Evolutionary conservation across 768 basidiomycete species (phyloP).

Genomic region (Strobilomyces confusus): DNA sequence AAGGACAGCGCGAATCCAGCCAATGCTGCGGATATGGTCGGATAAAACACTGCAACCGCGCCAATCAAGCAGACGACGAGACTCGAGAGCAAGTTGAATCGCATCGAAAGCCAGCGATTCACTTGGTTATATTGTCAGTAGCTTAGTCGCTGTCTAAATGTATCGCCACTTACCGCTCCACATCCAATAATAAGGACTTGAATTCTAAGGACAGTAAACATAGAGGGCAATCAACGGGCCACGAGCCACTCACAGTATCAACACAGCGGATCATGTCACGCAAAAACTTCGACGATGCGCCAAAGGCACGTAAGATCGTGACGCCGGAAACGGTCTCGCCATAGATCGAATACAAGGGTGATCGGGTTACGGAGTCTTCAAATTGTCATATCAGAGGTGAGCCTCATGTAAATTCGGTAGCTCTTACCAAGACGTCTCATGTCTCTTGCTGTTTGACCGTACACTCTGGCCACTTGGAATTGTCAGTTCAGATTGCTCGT

Average conservation of each 20-base stretch:
- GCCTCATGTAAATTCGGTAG: neutral
- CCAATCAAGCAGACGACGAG: conserved; percentile 71
- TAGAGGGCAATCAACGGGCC: neutral
- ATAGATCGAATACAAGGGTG: conserved; percentile 45
- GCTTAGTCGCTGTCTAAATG: neutral
- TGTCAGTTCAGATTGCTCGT: conserved; percentile 5
- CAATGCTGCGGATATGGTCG: conserved; percentile 70
- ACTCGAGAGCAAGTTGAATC: conserved; percentile 80
- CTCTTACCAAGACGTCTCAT: conserved; percentile 70
- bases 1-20: conserved; percentile 89
- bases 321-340: conserved; percentile 50
- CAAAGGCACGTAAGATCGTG: conserved; percentile 72
- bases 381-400: neutral
- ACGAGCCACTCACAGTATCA: conserved; percentile 56
- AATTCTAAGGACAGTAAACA: conserved; percentile 34
- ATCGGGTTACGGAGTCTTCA: conserved; percentile 46
- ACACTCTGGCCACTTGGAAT: conserved; percentile 41
- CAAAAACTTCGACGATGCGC: conserved; percentile 81
- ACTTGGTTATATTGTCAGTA: conserved; percentile 40
- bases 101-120: conserved; percentile 85
- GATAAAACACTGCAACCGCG: conserved; percentile 60
- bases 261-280: conserved; percentile 80
- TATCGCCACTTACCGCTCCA: conserved; percentile 60
- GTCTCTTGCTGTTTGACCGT: conserved; percentile 84
- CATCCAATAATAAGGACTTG: conserved; percentile 86